phyloP scores from a whole-genome alignment of 208 protist species.

The Trypanosoma theileri region DNA sequence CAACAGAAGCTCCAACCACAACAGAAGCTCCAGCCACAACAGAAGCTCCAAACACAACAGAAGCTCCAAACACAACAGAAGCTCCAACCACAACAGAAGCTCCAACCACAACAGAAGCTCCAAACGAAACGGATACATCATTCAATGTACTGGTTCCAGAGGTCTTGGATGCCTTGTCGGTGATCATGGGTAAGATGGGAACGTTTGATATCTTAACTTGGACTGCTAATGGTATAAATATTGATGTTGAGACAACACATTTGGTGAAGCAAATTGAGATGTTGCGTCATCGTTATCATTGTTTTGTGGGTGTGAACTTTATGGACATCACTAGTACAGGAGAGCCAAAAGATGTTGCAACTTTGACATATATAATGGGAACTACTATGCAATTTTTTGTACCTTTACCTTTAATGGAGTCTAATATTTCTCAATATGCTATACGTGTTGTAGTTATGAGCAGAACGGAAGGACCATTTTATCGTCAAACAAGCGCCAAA shows the following conservation, averaged over 20 bases:
- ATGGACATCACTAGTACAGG: background rate
- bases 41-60: slow-evolving; percentile 10
- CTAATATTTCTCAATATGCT: slow-evolving; percentile 7
- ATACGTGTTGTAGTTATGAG: slow-evolving; percentile 7
- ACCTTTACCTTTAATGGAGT: slow-evolving; percentile 23
- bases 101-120: slow-evolving; percentile 2
- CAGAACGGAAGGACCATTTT: background rate
- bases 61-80: background rate
- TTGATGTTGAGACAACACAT: slow-evolving; percentile 12
- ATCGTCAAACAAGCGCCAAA: slow-evolving; percentile 16
- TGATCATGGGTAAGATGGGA: slow-evolving; percentile 21
- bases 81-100: slow-evolving; percentile 24
- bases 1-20: slow-evolving; percentile 9
- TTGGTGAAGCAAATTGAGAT: slow-evolving; percentile 30
- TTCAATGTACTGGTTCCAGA: slow-evolving; percentile 9
- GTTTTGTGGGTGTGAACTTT: slow-evolving; percentile 18
- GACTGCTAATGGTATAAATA: slow-evolving; percentile 35
- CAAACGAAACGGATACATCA: slow-evolving; percentile 19
- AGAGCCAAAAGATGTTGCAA: slow-evolving; percentile 12
- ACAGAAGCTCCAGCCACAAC: slow-evolving; percentile 19
- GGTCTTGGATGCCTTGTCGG: slow-evolving; percentile 30
- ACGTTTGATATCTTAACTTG: slow-evolving; percentile 37
- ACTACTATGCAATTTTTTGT: slow-evolving; percentile 25
- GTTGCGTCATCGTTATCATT: slow-evolving; percentile 1
- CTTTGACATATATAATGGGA: slow-evolving; percentile 1